Percentiles rank a stretch among this genome's conserved stretches.
These are phyloP conservation scores for Aschersonia sp. DNA, from an alignment of 2,329 filamentous ascomycete species.

Conservation along the genomic window DNA sequence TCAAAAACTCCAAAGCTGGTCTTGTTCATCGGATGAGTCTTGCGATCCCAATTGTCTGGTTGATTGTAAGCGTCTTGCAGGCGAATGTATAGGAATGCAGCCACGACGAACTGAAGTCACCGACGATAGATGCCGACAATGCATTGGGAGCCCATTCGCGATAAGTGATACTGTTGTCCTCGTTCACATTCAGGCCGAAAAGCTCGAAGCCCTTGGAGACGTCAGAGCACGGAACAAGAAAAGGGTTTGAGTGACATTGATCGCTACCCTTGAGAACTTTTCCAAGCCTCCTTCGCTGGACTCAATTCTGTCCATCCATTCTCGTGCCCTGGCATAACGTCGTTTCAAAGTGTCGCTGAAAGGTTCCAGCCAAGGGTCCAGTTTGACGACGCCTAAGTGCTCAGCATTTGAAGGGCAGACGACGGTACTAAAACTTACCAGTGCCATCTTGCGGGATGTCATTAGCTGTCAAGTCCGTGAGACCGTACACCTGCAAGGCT, in stretches of 20 bases:
- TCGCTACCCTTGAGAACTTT: slow-evolving; percentile 68
- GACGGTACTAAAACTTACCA: slow-evolving; percentile 30
- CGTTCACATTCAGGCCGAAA: slow-evolving; percentile 71
- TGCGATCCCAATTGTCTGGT: slow-evolving; percentile 71
- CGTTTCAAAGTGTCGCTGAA: slow-evolving; percentile 65
- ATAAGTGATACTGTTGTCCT: slow-evolving; percentile 76
- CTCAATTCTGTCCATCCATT: slow-evolving; percentile 77
- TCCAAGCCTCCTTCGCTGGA: slow-evolving; percentile 77
- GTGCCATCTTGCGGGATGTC: slow-evolving; percentile 55
- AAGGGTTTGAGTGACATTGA: neutral
- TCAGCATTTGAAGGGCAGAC: neutral
- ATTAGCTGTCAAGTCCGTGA: slow-evolving; percentile 24
- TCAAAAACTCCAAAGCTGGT: slow-evolving; percentile 79
- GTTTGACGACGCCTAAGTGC: slow-evolving; percentile 58
- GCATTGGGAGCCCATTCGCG: slow-evolving; percentile 95
- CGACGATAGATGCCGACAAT: slow-evolving; percentile 68
- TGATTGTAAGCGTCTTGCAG: neutral
- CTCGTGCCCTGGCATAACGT: slow-evolving; percentile 64
- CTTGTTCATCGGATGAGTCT: slow-evolving; percentile 76
- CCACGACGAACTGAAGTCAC: slow-evolving; percentile 71
- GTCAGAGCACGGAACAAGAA: neutral
- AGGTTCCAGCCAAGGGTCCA: slow-evolving; percentile 82
- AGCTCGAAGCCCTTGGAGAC: slow-evolving; percentile 59
- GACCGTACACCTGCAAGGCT: slow-evolving; percentile 1
- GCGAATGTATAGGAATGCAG: neutral